Evolutionary conservation across 345 rosid genomes (phyloP).

Genomic region (Eucalyptus globulus): DNA sequence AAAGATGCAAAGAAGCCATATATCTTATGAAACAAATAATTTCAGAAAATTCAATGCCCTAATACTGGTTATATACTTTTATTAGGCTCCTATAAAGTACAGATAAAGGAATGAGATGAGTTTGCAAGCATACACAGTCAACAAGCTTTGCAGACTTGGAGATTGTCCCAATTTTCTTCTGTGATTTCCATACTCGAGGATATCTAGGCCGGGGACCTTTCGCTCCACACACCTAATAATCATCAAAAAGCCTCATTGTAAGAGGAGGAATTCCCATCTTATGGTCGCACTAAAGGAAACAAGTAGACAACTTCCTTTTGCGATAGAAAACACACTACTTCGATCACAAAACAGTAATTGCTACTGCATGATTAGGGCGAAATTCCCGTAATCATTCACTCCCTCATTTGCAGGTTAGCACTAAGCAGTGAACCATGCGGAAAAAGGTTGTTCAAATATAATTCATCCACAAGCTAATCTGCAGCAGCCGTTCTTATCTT

Average conservation of each 20-base stretch:
- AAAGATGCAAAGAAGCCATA: neutral
- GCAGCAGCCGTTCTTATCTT: neutral
- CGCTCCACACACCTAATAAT: conserved; percentile 56
- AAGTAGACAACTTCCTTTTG: neutral
- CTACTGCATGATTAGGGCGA: neutral
- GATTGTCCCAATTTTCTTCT: conserved; percentile 58
- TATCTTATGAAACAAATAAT: neutral
- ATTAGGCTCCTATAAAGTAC: neutral
- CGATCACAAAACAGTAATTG: neutral
- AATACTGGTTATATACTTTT: neutral
- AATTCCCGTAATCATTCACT: neutral
- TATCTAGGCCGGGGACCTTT: conserved; percentile 90
- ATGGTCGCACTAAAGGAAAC: neutral
- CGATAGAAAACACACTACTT: neutral
- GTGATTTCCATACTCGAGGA: conserved; percentile 90
- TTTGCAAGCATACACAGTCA: conserved; percentile 30
- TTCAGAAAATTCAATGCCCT: neutral
- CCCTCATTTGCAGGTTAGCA: neutral
- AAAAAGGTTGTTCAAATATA: neutral
- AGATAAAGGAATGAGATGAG: no score
- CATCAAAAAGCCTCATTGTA: neutral
- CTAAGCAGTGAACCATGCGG: neutral
- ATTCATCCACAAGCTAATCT: neutral
- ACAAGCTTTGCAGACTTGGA: conserved; percentile 77
- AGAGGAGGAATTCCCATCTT: neutral